Conservation (phyloP, 805 yeast species). For the Barnettozyma populi region DNA sequence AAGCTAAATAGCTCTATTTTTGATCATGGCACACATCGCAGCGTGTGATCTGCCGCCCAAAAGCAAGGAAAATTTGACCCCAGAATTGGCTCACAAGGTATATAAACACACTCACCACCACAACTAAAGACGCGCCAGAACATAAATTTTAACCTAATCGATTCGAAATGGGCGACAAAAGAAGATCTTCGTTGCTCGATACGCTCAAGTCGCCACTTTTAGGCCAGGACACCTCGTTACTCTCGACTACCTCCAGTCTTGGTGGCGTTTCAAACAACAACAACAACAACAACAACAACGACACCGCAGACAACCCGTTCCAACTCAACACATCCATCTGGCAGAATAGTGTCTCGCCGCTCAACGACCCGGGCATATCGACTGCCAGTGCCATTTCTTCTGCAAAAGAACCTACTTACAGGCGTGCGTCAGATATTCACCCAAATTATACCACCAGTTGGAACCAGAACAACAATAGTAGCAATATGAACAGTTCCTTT, state of each 20-base stretch:
- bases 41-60: neutral
- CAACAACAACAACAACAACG: constrained; percentile 3
- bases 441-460: constrained; percentile 9
- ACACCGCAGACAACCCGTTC: constrained; percentile 10
- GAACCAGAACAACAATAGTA: constrained; percentile 2
- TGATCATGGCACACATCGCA: neutral
- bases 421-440: constrained; percentile 8
- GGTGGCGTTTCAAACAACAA: neutral
- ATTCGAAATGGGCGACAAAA: neutral
- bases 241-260: neutral
- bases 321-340: constrained; percentile 15
- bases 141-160: neutral
- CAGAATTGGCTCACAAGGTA: neutral
- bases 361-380: neutral
- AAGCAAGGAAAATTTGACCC: neutral
- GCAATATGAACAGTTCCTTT: constrained; percentile 2
- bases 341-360: constrained; percentile 7
- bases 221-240: constrained; percentile 1
- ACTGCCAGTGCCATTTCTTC: neutral
- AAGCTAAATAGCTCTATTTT: neutral
- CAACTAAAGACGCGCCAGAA: neutral
- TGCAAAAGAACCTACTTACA: neutral
- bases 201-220: constrained; percentile 13
- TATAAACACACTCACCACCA: neutral
- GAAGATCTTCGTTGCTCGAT: constrained; percentile 13